Conservation (phyloP, 2,329 filamentous ascomycete species). For the Fusarium liriodendri region DNA sequence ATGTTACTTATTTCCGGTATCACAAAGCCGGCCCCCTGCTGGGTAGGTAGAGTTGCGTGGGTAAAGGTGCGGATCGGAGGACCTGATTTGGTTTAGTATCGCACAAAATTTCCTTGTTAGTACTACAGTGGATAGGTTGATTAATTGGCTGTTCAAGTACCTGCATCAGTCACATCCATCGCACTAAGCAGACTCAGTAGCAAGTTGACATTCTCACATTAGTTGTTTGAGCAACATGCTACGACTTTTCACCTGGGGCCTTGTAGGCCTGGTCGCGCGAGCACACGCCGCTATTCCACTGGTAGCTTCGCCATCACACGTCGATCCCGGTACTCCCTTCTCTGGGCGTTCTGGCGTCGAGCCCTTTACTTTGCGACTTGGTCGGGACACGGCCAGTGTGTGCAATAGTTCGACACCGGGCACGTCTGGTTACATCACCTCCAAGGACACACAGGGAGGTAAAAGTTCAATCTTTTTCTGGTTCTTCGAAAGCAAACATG, state of each 20-base stretch:
- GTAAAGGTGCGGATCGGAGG: not conserved
- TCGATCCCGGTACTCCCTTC: not conserved
- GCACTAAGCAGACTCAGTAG: not conserved
- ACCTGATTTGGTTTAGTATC: not conserved
- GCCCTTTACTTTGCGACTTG: not conserved
- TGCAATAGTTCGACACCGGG: conserved; percentile 9
- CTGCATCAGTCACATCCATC: not conserved
- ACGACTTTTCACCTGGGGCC: not conserved
- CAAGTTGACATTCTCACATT: not conserved
- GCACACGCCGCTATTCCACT: not conserved
- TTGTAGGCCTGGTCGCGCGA: not conserved
- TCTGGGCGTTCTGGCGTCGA: not conserved
- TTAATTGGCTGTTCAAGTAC: not conserved
- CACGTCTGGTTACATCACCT: not conserved
- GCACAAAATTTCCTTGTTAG: not conserved
- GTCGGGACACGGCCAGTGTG: not conserved
- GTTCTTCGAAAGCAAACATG: conserved; percentile 6
- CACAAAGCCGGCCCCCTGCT: not conserved
- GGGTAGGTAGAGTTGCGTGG: not conserved
- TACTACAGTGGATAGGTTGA: too few species aligned
- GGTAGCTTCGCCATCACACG: not conserved
- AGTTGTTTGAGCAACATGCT: not conserved
- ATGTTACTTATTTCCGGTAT: not conserved
- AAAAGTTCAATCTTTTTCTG: conserved; percentile 3
- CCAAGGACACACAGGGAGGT: not conserved